Evolutionary conservation across 2,329 filamentous ascomycete species (phyloP).

Genomic region (Exophiala spinifera): DNA sequence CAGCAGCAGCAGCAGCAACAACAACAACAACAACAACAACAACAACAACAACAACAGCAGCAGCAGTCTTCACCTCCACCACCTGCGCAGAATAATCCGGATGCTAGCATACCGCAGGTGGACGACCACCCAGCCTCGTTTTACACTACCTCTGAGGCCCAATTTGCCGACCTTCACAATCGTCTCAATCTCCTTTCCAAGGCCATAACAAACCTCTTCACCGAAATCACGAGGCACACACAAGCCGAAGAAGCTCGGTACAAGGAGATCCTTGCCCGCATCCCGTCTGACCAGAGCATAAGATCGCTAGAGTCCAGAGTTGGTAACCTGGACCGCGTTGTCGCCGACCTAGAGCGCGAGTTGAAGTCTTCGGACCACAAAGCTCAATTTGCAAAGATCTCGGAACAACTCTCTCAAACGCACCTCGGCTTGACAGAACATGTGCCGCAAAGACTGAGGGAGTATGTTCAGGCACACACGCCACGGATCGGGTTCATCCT

Average conservation of each 20-base stretch:
- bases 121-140: conserved; percentile 44
- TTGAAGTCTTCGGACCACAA: conserved; percentile 50
- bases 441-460: conserved; percentile 41
- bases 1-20: conserved; percentile 34
- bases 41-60: conserved; percentile 35
- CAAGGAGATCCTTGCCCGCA: conserved; percentile 48
- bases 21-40: conserved; percentile 34
- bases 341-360: conserved; percentile 52
- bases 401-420: conserved; percentile 52
- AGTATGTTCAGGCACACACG: conserved; percentile 32
- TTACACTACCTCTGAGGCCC: conserved; percentile 49
- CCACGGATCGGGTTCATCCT: conserved; percentile 63
- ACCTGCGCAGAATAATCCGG: conserved; percentile 19
- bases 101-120: conserved; percentile 33
- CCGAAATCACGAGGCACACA: conserved; percentile 53
- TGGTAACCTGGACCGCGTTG: conserved; percentile 52
- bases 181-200: conserved; percentile 65
- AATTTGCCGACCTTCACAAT: conserved; percentile 82
- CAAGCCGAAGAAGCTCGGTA: conserved; percentile 51
- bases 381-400: conserved; percentile 52
- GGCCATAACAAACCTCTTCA: conserved; percentile 55
- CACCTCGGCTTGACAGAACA: conserved; percentile 52
- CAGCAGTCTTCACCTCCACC: conserved; percentile 26
- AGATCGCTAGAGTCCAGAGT: conserved; percentile 46
- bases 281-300: conserved; percentile 39